Conservation (phyloP, 176 grass and related monocot species). For the Stipa capillata region DNA sequence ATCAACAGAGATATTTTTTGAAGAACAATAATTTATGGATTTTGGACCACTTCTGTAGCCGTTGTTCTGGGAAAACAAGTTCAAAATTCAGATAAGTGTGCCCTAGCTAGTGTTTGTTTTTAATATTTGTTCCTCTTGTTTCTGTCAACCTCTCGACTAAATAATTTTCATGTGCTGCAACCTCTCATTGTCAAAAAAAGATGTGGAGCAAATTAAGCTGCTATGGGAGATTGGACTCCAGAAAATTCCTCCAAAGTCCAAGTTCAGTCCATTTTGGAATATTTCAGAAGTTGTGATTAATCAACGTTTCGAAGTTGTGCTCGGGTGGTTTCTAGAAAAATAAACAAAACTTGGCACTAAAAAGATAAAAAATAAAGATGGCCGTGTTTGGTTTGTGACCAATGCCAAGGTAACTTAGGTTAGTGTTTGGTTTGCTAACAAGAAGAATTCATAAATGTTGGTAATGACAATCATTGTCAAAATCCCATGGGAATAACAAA, state of each 20-base stretch:
- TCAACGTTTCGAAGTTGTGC: too few relatives aligned
- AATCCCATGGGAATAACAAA: too few relatives aligned
- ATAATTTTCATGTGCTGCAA: neutral
- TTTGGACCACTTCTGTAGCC: slow-evolving; percentile 6
- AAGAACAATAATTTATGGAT: neutral
- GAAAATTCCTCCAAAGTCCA: neutral
- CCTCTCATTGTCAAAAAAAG: neutral
- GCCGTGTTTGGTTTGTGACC: too few relatives aligned
- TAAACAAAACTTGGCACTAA: too few relatives aligned
- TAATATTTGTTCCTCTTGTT: neutral
- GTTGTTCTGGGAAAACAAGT: neutral
- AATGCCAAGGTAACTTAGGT: too few relatives aligned
- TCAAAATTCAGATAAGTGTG: neutral
- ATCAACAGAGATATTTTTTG: neutral
- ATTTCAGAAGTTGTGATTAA: too few relatives aligned
- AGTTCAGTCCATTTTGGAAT: neutral
- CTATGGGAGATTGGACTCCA: neutral
- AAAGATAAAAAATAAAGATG: too few relatives aligned
- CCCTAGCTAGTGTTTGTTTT: neutral
- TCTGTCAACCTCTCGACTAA: neutral
- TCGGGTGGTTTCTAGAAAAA: too few relatives aligned
- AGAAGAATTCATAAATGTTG: too few relatives aligned
- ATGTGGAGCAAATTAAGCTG: neutral
- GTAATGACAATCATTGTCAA: too few relatives aligned
- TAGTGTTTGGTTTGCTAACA: too few relatives aligned